These are phyloP conservation scores for Aureobasidium sp. DNA, from an alignment of 2,329 filamentous ascomycete species.

Conservation along the genomic window DNA sequence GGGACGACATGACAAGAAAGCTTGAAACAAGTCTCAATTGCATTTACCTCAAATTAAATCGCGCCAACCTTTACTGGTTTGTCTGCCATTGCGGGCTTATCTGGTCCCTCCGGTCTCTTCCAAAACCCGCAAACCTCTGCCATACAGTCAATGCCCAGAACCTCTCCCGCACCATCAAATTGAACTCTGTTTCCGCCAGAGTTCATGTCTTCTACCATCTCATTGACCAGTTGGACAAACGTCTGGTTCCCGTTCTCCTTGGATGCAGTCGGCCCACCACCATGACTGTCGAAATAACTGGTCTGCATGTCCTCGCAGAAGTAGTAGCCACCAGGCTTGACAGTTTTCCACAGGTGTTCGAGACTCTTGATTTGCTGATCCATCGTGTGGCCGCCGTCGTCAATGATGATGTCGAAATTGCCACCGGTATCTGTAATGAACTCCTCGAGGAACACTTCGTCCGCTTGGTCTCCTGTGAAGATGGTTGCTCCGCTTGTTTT, in stretches of 20 bases:
- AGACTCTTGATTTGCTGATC: conserved; percentile 33
- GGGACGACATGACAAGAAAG: neutral
- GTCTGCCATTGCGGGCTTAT: neutral
- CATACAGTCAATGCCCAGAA: conserved; percentile 18
- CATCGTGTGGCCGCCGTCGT: conserved; percentile 37
- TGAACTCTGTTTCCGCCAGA: neutral
- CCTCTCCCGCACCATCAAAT: conserved; percentile 15
- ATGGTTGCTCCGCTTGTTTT: conserved; percentile 33
- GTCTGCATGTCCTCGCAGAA: conserved; percentile 27
- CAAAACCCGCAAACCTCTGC: conserved; percentile 18
- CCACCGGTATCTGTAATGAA: conserved; percentile 30
- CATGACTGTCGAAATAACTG: conserved; percentile 20
- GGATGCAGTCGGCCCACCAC: conserved; percentile 22
- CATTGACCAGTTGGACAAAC: conserved; percentile 23
- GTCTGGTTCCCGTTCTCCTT: conserved; percentile 19
- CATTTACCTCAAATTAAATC: neutral
- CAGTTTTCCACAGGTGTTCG: conserved; percentile 31
- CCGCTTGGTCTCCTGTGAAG: conserved; percentile 36
- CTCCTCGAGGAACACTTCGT: conserved; percentile 30
- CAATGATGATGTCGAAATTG: conserved; percentile 37
- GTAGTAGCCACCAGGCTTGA: conserved; percentile 30
- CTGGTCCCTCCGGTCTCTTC: conserved; percentile 13
- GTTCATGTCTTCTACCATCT: conserved; percentile 24
- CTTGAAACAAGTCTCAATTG: neutral
- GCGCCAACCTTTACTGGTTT: neutral